phyloP scores from a whole-genome alignment of 148 eudicot species.

The Camellia sinensis region DNA sequence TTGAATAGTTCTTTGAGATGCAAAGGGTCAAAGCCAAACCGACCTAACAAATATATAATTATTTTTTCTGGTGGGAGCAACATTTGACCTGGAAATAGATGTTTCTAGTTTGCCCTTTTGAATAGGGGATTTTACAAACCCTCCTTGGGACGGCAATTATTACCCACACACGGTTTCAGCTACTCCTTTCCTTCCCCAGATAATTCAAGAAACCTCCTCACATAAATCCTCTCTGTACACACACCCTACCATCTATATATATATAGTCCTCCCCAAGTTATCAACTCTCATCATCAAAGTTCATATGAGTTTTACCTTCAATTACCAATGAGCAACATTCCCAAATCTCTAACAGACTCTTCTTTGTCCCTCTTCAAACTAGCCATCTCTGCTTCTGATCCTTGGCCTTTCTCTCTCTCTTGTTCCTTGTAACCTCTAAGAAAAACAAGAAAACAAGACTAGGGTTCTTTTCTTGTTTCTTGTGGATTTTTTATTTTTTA shows the following conservation, averaged over 20 bases:
- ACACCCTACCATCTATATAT: conserved; percentile 4
- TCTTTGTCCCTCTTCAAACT: conserved; percentile 59
- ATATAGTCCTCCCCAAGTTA: not conserved
- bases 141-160: not conserved
- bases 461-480: not conserved
- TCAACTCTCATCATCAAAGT: not conserved
- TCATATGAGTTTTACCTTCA: not conserved
- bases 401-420: conserved; percentile 68
- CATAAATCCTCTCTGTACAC: not conserved
- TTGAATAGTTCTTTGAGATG: too few relatives aligned
- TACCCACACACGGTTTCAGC: conserved; percentile 13
- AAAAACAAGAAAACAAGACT: not conserved
- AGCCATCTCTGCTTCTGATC: conserved; percentile 61
- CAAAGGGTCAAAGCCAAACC: not conserved
- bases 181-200: not conserved
- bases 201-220: not conserved
- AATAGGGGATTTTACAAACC: not conserved
- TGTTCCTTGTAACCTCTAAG: conserved; percentile 23
- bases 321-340: conserved; percentile 60
- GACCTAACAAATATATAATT: not conserved
- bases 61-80: not conserved
- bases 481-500: too few relatives aligned
- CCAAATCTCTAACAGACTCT: conserved; percentile 56
- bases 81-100: conserved; percentile 12
- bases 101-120: not conserved